Evolutionary conservation across 768 basidiomycete genomes (phyloP), one percentile per base, ranked within the genome.

Genomic region (Hemileccinum rubropunctum): DNA sequence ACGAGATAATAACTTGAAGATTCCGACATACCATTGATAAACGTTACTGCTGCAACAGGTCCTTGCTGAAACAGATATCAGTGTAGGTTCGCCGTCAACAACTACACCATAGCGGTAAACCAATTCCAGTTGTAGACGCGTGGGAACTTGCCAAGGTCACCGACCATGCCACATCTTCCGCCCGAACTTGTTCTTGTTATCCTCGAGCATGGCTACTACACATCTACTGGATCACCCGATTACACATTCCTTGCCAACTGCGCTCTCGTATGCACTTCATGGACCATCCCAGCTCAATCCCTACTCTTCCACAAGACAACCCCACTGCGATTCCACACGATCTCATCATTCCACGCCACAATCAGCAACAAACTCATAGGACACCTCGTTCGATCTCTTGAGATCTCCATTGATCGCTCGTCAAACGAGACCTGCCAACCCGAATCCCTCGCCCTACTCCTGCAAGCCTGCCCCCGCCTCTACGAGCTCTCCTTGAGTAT

Each of bases 401-500:
- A 63, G 11, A 51, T 62, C 30, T 51, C 53, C 9, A 27, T 69
- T 21, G 60, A 58, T 17, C 26, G 34, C 8, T 41, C 43, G 2
- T 26, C 38, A 15, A 44, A 45, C 20, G n/a, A n/a, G n/a, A 42
- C 37, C 20, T 58, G 46, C 42, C 34, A 45, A 7, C 55, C 54
- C 3, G 42, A 56, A 1, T 34, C 43, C 3, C 56, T 68, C 45
- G 48, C 30, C n/a, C 34, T 30, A 1, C 9, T 66, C 2, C 42
- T 73, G 13, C 54, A 65, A 8, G 46, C 51, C 0, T 73, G 72
- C 34, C 65, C 58, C 15, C 52, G 57, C 6, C 48, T 74, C 14
- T 74, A 74, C 49, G 70, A 70, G 23, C 67, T 74, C 17, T 45
- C 42, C 3, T 39, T 74, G 33, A 58, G 57, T 27, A 50, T 54